phyloP scores from a whole-genome alignment of 768 basidiomycete genomes.

The Dentipellis fragilis region DNA sequence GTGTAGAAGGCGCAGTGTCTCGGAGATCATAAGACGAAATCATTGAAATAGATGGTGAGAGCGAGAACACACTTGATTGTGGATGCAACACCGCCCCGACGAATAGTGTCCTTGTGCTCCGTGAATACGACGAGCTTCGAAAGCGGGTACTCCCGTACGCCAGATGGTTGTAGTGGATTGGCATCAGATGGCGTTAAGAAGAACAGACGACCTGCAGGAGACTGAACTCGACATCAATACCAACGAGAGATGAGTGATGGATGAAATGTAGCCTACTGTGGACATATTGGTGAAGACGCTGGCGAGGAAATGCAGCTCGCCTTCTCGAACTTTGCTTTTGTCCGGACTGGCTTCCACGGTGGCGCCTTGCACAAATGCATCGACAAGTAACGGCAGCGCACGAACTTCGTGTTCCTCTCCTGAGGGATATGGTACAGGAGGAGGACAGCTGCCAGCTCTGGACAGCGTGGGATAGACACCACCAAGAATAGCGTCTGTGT shows the following conservation, averaged over 20 bases:
- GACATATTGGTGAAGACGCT: slow-evolving; percentile 91
- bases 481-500: slow-evolving; percentile 35
- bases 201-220: slow-evolving; percentile 66
- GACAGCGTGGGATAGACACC: slow-evolving; percentile 68
- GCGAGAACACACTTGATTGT: slow-evolving; percentile 60
- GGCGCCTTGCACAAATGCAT: slow-evolving; percentile 79
- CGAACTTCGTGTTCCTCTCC: slow-evolving; percentile 41
- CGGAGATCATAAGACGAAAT: slow-evolving; percentile 9
- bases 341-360: slow-evolving; percentile 39
- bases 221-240: slow-evolving; percentile 29
- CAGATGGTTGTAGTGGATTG: slow-evolving; percentile 34
- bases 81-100: slow-evolving; percentile 79
- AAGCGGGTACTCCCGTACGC: slow-evolving; percentile 65
- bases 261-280: slow-evolving; percentile 38
- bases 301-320: slow-evolving; percentile 81
- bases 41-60: not conserved
- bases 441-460: slow-evolving; percentile 67
- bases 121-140: slow-evolving; percentile 79
- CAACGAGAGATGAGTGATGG: no score
- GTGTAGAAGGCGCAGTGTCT: slow-evolving; percentile 77
- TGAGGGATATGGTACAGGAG: slow-evolving; percentile 62
- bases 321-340: slow-evolving; percentile 52
- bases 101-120: slow-evolving; percentile 79
- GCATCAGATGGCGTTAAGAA: slow-evolving; percentile 62
- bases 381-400: slow-evolving; percentile 76